phyloP scores from a whole-genome alignment of 2,329 filamentous ascomycete genomes.

The Sporothrix inflata region DNA sequence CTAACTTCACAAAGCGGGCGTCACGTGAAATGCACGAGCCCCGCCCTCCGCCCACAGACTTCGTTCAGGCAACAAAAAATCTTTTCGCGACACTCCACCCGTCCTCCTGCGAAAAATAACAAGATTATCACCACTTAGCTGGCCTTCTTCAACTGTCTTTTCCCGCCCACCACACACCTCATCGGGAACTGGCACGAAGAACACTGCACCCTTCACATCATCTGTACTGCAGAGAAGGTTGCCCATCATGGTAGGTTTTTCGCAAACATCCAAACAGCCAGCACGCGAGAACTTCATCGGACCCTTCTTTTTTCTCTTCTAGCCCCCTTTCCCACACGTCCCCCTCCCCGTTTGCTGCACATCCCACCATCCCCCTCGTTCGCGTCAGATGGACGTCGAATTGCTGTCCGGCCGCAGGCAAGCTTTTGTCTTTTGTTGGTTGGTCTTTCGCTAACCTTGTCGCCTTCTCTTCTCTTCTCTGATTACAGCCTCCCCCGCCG shows the following conservation, averaged over 20 bases:
- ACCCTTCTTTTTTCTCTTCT: neutral
- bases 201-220: slow-evolving; percentile 21
- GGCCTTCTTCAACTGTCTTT: slow-evolving; percentile 15
- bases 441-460: slow-evolving; percentile 25
- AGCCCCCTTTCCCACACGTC: neutral
- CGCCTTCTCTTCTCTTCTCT: slow-evolving; percentile 4
- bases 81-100: slow-evolving; percentile 29
- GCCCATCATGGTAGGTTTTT: slow-evolving; percentile 53
- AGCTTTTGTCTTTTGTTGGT: slow-evolving; percentile 20
- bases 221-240: slow-evolving; percentile 50
- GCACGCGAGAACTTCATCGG: neutral
- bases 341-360: neutral
- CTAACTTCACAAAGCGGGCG: neutral
- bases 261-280: neutral
- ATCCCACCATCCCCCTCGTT: slow-evolving; percentile 13
- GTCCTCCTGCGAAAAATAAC: slow-evolving; percentile 24
- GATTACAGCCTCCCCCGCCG: slow-evolving; percentile 78
- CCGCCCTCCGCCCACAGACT: slow-evolving; percentile 31
- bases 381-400: slow-evolving; percentile 10
- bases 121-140: slow-evolving; percentile 25
- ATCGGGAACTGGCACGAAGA: slow-evolving; percentile 29
- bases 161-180: slow-evolving; percentile 21
- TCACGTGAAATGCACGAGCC: slow-evolving; percentile 30
- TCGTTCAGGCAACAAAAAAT: slow-evolving; percentile 28
- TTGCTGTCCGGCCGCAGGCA: neutral